A percentile compares a stretch with the other conserved stretches of the same genome.
phyloP scores from a whole-genome alignment of 2,329 filamentous ascomycete genomes.

The Verticillium albo-atrum region DNA sequence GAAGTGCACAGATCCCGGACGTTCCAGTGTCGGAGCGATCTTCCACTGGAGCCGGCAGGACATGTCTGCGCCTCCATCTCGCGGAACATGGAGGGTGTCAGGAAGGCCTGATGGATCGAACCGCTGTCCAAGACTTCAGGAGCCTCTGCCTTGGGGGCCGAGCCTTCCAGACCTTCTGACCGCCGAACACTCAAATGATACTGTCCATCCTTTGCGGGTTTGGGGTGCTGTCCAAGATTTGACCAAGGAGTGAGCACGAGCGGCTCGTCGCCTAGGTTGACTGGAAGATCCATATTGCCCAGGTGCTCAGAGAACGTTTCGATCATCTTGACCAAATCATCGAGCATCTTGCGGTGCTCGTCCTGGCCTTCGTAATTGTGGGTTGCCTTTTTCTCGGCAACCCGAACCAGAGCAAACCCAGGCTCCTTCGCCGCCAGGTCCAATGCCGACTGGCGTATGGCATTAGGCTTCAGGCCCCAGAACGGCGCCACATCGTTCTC shows the following conservation, averaged over 20 bases:
- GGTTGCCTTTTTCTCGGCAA: conserved; percentile 59
- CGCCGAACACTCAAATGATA: conserved; percentile 43
- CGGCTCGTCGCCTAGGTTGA: conserved; percentile 76
- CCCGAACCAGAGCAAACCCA: conserved; percentile 45
- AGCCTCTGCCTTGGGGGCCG: conserved; percentile 6
- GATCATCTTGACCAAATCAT: conserved; percentile 60
- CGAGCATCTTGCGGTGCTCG: conserved; percentile 29
- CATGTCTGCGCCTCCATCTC: conserved; percentile 50
- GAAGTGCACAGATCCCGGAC: conserved; percentile 58
- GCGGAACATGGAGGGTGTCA: conserved; percentile 25
- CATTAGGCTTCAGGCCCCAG: conserved; percentile 65
- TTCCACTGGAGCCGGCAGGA: conserved; percentile 54
- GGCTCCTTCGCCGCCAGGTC: conserved; percentile 30
- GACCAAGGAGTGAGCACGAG: conserved; percentile 68
- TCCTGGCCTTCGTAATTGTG: conserved; percentile 29
- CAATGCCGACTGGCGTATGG: conserved; percentile 57
- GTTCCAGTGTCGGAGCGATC: conserved; percentile 58
- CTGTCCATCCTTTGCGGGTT: conserved; percentile 17
- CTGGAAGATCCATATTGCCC: conserved; percentile 78
- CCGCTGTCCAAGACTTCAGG: neutral
- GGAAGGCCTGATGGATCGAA: neutral
- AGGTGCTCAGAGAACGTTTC: conserved; percentile 66
- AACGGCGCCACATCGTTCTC: conserved; percentile 72
- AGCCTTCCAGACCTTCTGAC: conserved; percentile 20
- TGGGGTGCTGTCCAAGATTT: conserved; percentile 33